Conservation (phyloP, 495 filamentous ascomycete species). For the Durotheca rogersii region DNA sequence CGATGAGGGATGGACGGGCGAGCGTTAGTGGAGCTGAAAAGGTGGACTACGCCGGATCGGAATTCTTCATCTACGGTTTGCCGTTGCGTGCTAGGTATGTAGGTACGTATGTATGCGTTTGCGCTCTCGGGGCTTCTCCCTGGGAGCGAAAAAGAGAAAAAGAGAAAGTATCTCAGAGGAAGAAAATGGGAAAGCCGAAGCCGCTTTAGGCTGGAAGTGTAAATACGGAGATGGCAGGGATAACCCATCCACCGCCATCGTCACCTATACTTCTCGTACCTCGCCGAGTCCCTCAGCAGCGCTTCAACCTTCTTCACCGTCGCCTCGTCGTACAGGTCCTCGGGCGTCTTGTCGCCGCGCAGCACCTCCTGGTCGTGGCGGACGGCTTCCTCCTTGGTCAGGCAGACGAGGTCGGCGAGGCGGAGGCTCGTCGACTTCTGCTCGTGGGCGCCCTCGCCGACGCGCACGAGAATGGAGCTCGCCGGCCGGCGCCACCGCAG, state of each 20-base stretch:
- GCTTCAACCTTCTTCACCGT: constrained; percentile 64
- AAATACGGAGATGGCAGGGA: no score
- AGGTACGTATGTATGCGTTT: neutral
- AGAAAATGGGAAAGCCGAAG: no score
- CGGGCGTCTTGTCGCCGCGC: constrained; percentile 62
- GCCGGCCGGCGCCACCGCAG: constrained; percentile 68
- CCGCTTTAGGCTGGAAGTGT: no score
- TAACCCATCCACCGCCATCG: constrained; percentile 4
- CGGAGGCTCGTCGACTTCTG: constrained; percentile 68
- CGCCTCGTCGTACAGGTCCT: constrained; percentile 69
- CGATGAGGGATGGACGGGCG: no score
- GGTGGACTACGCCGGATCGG: no score
- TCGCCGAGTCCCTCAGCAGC: constrained; percentile 53
- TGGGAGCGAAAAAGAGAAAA: no score
- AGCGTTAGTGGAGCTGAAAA: no score
- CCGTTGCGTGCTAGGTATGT: no score
- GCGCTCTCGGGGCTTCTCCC: neutral
- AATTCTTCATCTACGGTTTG: no score
- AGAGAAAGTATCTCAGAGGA: no score
- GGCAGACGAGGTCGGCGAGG: constrained; percentile 77
- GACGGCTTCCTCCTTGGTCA: constrained; percentile 94
- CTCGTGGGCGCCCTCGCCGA: constrained; percentile 59
- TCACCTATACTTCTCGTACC: constrained; percentile 37
- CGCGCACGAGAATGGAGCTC: constrained; percentile 45
- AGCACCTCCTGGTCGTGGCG: constrained; percentile 79